Evolutionary conservation across 2,329 filamentous ascomycete genomes (phyloP).

Genomic region (Volutella citrinella): DNA sequence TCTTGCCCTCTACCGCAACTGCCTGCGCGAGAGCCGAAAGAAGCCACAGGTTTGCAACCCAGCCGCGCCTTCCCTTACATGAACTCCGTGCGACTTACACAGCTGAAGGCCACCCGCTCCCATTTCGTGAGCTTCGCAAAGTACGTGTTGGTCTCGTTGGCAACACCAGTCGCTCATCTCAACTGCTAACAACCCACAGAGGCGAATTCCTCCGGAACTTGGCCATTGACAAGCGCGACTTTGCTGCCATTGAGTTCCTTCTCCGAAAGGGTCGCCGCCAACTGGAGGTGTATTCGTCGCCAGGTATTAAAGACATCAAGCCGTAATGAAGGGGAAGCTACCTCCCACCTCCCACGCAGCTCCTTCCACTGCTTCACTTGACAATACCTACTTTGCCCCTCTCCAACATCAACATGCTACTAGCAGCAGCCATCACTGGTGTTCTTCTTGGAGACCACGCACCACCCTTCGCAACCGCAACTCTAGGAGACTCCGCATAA

Average conservation of each 20-base stretch:
- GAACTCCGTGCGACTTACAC: conserved; percentile 13
- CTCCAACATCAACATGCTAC: no score
- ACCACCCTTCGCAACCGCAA: no score
- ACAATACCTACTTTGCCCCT: no score
- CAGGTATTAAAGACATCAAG: conserved; percentile 74
- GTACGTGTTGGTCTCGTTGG: no score
- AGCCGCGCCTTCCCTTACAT: not conserved
- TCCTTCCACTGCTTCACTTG: conserved; percentile 4
- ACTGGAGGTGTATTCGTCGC: conserved; percentile 76
- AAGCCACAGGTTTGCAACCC: conserved; percentile 64
- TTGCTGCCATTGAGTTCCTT: conserved; percentile 80
- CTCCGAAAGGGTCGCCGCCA: conserved; percentile 78
- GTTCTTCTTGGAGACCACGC: no score
- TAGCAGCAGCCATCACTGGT: no score
- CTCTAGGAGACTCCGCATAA: no score
- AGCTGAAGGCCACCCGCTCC: conserved; percentile 47
- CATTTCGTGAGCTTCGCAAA: conserved; percentile 65
- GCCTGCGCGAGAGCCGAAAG: conserved; percentile 73
- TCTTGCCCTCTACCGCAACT: conserved; percentile 79
- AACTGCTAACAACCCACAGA: conserved; percentile 40
- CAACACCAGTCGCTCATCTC: no score
- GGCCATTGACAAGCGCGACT: conserved; percentile 76
- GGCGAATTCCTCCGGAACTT: conserved; percentile 73
- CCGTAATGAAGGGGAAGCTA: conserved; percentile 27
- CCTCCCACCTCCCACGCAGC: not conserved